Evolutionary conservation across 345 rosid genomes (phyloP), one percentile per base, ranked within the genome.

Genomic region (Salix koriyanagi): DNA sequence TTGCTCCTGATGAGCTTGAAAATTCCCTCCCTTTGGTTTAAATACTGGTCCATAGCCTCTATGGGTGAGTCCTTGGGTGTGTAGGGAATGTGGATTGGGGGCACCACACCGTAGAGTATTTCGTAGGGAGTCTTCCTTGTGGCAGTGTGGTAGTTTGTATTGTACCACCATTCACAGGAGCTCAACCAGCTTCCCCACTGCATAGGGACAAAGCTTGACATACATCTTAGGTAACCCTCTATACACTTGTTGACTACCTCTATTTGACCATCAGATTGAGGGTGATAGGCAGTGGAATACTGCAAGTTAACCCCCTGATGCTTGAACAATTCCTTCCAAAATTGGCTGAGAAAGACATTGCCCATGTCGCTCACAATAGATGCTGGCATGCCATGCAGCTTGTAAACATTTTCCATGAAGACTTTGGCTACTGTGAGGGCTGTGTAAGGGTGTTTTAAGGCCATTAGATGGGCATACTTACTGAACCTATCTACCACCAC

Each of bases 301-400:
- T 61, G 2, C 11, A 23, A 10, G 3, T n/a, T 61, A 0, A n/a
- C 28, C 65, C n/a, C 12, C 0, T 18, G 16, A 0, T 19, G 26
- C 0, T 2, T 21, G 28, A 61, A 61, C 16, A 61, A n/a, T 8
- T 61, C 65, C 0, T 6, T 61, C 32, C 65, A 61, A 1, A 61
- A 61, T 0, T 10, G 1, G 4, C 48, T 44, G 0, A 44, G 13
- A 2, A 44, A 42, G 0, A 44, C 3, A 2, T 0, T 44, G 0
- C 11, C 48, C 1, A 4, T 0, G 0, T 44, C 48, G 0, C 14
- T 10, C 0, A 44, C 15, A 44, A 44, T 44, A 0, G 48, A 2
- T 0, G 14, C 0, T 10, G 48, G 15, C 13, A 44, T 10, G 4
- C 48, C 15, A 12, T 44, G 15, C 4, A 44, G 3, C 4, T 44